Conservation (phyloP, 768 basidiomycete genomes). For the Boletellus emodensis region DNA sequence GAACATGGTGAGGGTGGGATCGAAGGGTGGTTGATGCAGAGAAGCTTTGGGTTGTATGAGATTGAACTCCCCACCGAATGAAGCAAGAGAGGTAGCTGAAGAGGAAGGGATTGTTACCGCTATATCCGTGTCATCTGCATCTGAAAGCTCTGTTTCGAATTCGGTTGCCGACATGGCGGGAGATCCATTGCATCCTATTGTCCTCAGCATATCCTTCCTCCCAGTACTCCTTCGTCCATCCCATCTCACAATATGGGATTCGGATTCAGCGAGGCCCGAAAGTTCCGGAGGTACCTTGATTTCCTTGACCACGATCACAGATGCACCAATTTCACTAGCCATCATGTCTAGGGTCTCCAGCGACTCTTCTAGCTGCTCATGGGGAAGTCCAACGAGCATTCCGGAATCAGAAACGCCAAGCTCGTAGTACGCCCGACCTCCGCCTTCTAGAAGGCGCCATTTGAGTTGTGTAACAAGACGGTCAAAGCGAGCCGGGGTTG, state of each 20-base stretch:
- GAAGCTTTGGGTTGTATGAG: neutral
- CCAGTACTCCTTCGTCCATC: conserved; percentile 35
- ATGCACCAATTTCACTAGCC: conserved; percentile 91
- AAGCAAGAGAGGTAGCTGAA: conserved; percentile 6
- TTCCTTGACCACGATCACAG: conserved; percentile 87
- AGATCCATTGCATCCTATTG: conserved; percentile 24
- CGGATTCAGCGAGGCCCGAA: conserved; percentile 32
- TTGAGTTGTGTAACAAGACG: conserved; percentile 93
- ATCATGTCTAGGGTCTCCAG: conserved; percentile 88
- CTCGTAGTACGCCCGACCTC: conserved; percentile 82
- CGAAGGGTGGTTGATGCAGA: conserved; percentile 23
- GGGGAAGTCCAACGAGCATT: conserved; percentile 73
- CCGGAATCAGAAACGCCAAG: conserved; percentile 85
- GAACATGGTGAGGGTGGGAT: conserved; percentile 35
- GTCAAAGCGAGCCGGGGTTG: conserved; percentile 70
- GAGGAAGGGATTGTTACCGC: conserved; percentile 28
- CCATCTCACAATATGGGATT: conserved; percentile 32
- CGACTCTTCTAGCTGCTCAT: conserved; percentile 71
- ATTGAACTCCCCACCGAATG: conserved; percentile 1
- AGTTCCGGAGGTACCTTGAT: conserved; percentile 68
- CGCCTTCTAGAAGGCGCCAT: conserved; percentile 87
- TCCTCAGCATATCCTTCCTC: conserved; percentile 31
- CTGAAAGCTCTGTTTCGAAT: conserved; percentile 35
- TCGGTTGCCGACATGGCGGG: conserved; percentile 38
- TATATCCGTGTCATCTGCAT: conserved; percentile 36